Conservation (phyloP, 441 rosid genomes). For the Croton setiger region DNA sequence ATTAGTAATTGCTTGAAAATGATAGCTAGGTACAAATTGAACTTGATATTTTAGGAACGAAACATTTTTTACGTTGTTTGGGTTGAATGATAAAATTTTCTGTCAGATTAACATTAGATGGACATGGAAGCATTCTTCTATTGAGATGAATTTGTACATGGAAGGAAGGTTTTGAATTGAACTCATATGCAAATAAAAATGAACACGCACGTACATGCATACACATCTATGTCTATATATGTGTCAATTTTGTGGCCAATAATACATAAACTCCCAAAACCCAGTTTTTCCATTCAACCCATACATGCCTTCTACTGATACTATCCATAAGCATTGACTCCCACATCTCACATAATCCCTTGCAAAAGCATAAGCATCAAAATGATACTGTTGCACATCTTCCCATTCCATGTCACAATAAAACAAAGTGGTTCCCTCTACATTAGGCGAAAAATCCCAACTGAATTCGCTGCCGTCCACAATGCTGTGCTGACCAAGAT, state of each 20-base stretch:
- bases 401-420: slow-evolving; percentile 48
- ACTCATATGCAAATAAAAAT: not conserved
- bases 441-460: slow-evolving; percentile 44
- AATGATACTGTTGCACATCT: slow-evolving; percentile 30
- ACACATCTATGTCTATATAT: too few relatives aligned
- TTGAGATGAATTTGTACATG: not conserved
- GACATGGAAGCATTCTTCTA: not conserved
- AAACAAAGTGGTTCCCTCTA: slow-evolving; percentile 39
- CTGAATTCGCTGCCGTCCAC: slow-evolving; percentile 39
- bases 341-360: slow-evolving; percentile 37
- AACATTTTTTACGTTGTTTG: not conserved
- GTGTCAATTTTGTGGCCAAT: slow-evolving; percentile 32
- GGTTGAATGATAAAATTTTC: too few relatives aligned
- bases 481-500: slow-evolving; percentile 51
- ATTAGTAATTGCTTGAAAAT: not conserved
- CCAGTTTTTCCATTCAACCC: slow-evolving; percentile 40
- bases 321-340: slow-evolving; percentile 39
- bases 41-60: not conserved
- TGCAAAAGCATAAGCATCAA: slow-evolving; percentile 32
- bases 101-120: not conserved
- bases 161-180: not conserved
- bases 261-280: slow-evolving; percentile 49
- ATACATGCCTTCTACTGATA: slow-evolving; percentile 42
- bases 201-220: not conserved
- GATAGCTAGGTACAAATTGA: not conserved